Evolutionary conservation across 805 yeast genomes (phyloP).

Genomic region (Osmozyma mogii): DNA sequence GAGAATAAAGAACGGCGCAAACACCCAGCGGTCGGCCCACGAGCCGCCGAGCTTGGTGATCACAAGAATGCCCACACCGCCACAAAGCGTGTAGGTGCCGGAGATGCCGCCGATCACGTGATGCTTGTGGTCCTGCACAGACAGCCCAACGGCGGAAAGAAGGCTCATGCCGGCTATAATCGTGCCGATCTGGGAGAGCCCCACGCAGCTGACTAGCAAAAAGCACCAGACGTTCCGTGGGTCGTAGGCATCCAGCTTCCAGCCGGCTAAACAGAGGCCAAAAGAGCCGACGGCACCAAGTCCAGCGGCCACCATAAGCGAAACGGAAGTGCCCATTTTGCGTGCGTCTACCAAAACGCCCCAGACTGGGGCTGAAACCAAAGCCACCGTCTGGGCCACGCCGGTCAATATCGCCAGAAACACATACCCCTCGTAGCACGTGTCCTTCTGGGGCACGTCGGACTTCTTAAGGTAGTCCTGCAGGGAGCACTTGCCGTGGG

Average conservation of each 20-base stretch:
- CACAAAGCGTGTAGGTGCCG: conserved; percentile 62
- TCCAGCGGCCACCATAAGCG: conserved; percentile 30
- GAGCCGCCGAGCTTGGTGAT: conserved; percentile 56
- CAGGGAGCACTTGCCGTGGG: conserved; percentile 41
- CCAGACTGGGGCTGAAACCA: conserved; percentile 57
- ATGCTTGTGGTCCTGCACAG: conserved; percentile 17
- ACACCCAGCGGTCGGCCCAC: conserved; percentile 48
- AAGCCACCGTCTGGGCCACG: conserved; percentile 48
- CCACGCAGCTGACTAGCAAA: conserved; percentile 38
- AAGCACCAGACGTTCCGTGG: conserved; percentile 31
- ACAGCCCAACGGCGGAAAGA: conserved; percentile 21
- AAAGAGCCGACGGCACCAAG: conserved; percentile 39
- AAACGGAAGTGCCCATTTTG: conserved; percentile 19
- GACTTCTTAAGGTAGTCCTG: conserved; percentile 16
- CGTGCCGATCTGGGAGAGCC: conserved; percentile 54
- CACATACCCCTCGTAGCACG: conserved; percentile 56
- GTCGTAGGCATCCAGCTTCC: conserved; percentile 16
- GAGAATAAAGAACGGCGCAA: conserved; percentile 52
- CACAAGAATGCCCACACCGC: conserved; percentile 59
- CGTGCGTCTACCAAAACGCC: conserved; percentile 47
- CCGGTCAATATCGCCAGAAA: conserved; percentile 65
- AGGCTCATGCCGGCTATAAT: conserved; percentile 60
- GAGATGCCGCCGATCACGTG: conserved; percentile 58
- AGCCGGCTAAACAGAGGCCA: conserved; percentile 17
- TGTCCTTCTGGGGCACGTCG: conserved; percentile 20